phyloP scores from a whole-genome alignment of 768 basidiomycete genomes.

The Saitozyma podzolica region DNA sequence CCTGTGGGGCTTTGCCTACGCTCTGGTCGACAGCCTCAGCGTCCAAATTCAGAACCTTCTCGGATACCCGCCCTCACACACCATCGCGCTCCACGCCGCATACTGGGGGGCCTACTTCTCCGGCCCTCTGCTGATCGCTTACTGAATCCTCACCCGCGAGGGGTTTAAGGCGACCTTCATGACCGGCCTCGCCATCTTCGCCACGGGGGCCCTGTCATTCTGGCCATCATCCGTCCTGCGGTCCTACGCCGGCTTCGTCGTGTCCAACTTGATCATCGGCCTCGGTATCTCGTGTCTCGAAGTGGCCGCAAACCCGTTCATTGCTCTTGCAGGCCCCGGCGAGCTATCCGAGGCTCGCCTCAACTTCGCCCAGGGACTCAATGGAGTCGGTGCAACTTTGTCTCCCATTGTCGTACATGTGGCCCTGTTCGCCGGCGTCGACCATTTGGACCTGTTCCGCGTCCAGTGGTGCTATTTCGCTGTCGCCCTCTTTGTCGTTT shows the following conservation, averaged over 20 bases:
- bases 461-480: constrained; percentile 50
- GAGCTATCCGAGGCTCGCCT: constrained; percentile 42
- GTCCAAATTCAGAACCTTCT: constrained; percentile 35
- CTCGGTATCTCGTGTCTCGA: constrained; percentile 44
- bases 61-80: constrained; percentile 25
- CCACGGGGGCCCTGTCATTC: constrained; percentile 46
- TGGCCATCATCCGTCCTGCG: constrained; percentile 46
- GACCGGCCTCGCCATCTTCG: constrained; percentile 33
- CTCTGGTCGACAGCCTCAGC: constrained; percentile 46
- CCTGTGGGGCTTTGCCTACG: constrained; percentile 50
- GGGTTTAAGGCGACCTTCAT: constrained; percentile 50
- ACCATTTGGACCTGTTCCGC: constrained; percentile 29
- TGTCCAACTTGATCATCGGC: constrained; percentile 46
- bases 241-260: constrained; percentile 43
- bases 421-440: constrained; percentile 31
- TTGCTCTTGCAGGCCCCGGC: constrained; percentile 47
- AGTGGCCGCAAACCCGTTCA: constrained; percentile 48
- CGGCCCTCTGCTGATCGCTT: constrained; percentile 38
- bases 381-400: constrained; percentile 38
- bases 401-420: constrained; percentile 38
- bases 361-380: constrained; percentile 47
- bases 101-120: constrained; percentile 47
- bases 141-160: constrained; percentile 34
- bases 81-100: constrained; percentile 39
- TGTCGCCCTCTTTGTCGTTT: constrained; percentile 42